Percentiles rank a stretch among this genome's conserved stretches.
Conservation (phyloP, 2,329 filamentous ascomycete genomes). For the Lojkania enalia region DNA sequence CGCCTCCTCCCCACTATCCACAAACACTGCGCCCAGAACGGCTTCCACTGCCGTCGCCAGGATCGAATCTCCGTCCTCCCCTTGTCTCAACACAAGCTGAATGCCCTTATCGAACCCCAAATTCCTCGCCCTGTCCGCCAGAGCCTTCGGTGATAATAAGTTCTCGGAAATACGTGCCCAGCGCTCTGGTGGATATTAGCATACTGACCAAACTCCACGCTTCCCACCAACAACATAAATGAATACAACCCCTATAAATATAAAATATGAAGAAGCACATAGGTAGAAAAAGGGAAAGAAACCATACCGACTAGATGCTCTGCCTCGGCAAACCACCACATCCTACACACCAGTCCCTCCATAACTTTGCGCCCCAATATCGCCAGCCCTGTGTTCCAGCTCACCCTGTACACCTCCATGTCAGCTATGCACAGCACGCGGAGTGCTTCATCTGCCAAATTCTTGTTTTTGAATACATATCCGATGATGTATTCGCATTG, state of each 20-base stretch:
- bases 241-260: too few relatives aligned
- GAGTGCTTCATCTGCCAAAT: background rate
- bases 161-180: background rate
- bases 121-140: background rate
- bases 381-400: background rate
- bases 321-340: background rate
- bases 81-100: background rate
- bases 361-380: background rate
- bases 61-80: background rate
- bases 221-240: too few relatives aligned
- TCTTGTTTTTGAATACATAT: background rate
- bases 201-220: too few relatives aligned
- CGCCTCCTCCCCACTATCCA: background rate
- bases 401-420: background rate
- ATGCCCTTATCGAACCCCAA: background rate
- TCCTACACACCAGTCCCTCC: background rate
- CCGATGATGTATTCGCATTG: conserved; percentile 1
- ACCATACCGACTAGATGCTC: background rate
- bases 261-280: too few relatives aligned
- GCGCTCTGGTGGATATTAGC: too few relatives aligned
- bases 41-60: conserved; percentile 1
- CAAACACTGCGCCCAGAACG: conserved; percentile 1
- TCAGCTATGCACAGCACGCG: background rate
- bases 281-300: too few relatives aligned
- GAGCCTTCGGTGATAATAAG: background rate